Evolutionary conservation across 176 grass and related monocot species (phyloP), one percentile per base, ranked within the genome.

Genomic region (Oryza longistaminata): DNA sequence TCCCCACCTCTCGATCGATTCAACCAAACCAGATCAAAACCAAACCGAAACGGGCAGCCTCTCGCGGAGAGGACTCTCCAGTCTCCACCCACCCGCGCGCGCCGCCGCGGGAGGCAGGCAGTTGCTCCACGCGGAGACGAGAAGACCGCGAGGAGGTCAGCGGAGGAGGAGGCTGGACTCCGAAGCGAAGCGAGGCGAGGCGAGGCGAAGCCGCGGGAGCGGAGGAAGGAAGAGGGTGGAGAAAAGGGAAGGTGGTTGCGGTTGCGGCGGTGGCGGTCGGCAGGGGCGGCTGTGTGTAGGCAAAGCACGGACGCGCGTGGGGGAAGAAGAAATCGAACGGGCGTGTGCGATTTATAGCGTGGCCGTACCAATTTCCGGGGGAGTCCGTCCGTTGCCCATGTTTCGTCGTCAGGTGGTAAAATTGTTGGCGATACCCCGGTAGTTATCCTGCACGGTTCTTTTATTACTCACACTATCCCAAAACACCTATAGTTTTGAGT

Each of bases 101-200:
- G 81, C 25, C 31, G 46, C 11, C 12, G 82, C 16, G 74, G 29
- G 29, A 31, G 29, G 29, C 26, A 27, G 26, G 26, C 29, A 31
- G 29, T 31, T 31, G 29, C 29, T 31, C 29, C 29, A 26, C 68
- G 35, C 29, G 52, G 3, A 35, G 81, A 64, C 21, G 50, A 80
- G 88, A 70, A 58, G 66, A 35, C 50, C 71, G 88, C 72, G 83
- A 55, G 73, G 88, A 86, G 86, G 82, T 42, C 70, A 17, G 49
- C 16, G 58, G 35, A 70, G 34, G 39, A 33, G 77, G 49, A 52
- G 29, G 21, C 27, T 64, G 15, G 55, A 74, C 68, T 76, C 78
- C 65, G 33, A n/a, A 60, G 53, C 53, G 53, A 5, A 8, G 17
- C 17, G 53, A 11, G 0, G 27, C 27, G 27, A 27, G 27, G 29